Percentiles rank a stretch among this genome's conserved stretches.
Conservation (phyloP, 2,329 filamentous ascomycete species). For the Botryotinia convoluta region DNA sequence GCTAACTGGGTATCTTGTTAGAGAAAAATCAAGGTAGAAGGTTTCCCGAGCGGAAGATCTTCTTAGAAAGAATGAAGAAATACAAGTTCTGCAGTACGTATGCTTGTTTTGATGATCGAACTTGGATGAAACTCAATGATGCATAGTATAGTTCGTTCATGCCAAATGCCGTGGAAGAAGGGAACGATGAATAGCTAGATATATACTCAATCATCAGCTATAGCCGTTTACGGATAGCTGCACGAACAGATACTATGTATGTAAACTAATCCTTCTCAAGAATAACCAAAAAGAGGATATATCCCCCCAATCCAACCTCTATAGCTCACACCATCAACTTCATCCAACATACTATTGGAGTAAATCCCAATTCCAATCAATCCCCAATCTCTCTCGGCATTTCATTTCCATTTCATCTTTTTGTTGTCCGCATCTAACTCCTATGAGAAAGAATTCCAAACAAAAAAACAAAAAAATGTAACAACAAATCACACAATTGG, state of each 20-base stretch:
- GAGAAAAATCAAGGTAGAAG: not conserved
- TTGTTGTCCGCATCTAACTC: not conserved
- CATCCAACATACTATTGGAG: constrained; percentile 7
- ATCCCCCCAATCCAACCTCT: not conserved
- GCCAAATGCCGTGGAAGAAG: not conserved
- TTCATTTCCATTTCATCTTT: not conserved
- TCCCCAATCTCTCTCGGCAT: not conserved
- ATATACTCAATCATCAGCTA: not conserved
- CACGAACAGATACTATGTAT: not conserved
- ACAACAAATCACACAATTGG: constrained; percentile 12
- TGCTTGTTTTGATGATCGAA: not conserved
- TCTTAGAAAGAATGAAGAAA: not conserved
- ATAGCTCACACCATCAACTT: not conserved
- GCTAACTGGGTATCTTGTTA: not conserved
- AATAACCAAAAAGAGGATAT: not conserved
- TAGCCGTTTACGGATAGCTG: not conserved
- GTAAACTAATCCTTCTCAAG: not conserved
- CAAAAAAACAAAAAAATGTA: not conserved
- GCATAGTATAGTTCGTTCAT: not conserved
- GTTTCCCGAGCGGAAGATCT: not conserved
- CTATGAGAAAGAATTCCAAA: not conserved
- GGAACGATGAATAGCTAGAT: not conserved
- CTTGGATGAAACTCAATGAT: not conserved
- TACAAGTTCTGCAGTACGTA: not conserved
- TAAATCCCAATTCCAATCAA: not conserved